phyloP scores from a whole-genome alignment of 768 basidiomycete genomes.

The Lentinula sp. region DNA sequence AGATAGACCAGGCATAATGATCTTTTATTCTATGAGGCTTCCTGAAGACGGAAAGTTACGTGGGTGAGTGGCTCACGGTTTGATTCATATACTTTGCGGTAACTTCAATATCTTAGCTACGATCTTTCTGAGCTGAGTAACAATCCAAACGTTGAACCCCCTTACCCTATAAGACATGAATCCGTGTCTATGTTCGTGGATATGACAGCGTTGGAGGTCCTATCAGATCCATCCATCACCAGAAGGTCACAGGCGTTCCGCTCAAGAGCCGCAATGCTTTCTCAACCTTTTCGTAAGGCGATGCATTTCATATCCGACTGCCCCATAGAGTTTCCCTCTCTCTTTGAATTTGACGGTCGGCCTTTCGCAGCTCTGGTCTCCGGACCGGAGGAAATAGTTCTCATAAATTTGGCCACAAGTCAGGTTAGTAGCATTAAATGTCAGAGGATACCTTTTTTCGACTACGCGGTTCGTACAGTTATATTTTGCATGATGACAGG shows the following conservation, averaged over 20 bases:
- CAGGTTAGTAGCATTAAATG: slow-evolving; percentile 33
- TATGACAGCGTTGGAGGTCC: slow-evolving; percentile 33
- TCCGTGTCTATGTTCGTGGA: slow-evolving; percentile 32
- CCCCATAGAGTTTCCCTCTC: slow-evolving; percentile 28
- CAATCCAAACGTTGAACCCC: slow-evolving; percentile 33
- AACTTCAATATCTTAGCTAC: slow-evolving; percentile 19
- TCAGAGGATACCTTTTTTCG: slow-evolving; percentile 19
- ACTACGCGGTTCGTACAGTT: slow-evolving; percentile 7
- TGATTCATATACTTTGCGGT: neutral
- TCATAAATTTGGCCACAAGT: slow-evolving; percentile 32
- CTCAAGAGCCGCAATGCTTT: slow-evolving; percentile 24
- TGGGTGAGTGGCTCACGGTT: neutral
- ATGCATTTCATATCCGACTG: slow-evolving; percentile 28
- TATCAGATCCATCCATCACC: slow-evolving; percentile 33
- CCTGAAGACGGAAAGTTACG: slow-evolving; percentile 3
- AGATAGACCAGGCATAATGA: slow-evolving; percentile 43
- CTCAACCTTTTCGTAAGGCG: slow-evolving; percentile 35
- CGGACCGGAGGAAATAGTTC: slow-evolving; percentile 31
- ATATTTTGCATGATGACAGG: neutral
- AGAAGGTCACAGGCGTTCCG: slow-evolving; percentile 33
- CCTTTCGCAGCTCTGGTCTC: slow-evolving; percentile 39
- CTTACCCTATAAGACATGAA: slow-evolving; percentile 36
- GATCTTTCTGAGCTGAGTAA: slow-evolving; percentile 31
- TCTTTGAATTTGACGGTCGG: slow-evolving; percentile 36
- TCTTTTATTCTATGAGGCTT: slow-evolving; percentile 42